Evolutionary conservation across 768 basidiomycete genomes (phyloP).

Genomic region (Lactarius evosmus): DNA sequence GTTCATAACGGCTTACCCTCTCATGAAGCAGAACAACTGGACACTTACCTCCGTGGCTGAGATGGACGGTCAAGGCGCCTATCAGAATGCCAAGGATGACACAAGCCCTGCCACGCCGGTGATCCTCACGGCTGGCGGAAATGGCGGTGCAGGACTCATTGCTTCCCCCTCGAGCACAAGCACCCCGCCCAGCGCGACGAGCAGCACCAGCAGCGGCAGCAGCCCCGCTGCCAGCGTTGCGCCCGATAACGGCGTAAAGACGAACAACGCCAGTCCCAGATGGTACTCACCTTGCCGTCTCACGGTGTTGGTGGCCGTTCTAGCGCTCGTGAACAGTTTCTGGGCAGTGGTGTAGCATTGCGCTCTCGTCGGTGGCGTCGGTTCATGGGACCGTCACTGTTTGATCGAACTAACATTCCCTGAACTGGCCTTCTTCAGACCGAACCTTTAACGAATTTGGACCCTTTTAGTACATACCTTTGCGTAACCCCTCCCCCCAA

Average conservation of each 20-base stretch:
- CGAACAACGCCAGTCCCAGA: neutral
- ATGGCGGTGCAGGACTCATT: constrained; percentile 17
- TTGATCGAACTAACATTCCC: neutral
- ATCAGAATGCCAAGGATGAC: constrained; percentile 9
- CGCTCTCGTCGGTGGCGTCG: neutral
- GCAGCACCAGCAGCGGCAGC: neutral
- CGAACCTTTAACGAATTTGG: constrained; percentile 1
- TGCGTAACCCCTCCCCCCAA: neutral
- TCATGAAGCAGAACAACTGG: constrained; percentile 72
- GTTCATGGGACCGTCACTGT: too few relatives aligned
- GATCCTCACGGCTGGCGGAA: constrained; percentile 14
- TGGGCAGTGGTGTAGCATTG: constrained; percentile 6
- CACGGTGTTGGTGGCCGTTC: neutral
- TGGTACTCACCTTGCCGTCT: neutral
- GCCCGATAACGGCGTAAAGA: neutral
- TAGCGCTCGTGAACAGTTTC: neutral
- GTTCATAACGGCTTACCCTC: constrained; percentile 63
- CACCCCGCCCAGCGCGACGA: neutral
- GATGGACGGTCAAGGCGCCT: constrained; percentile 28
- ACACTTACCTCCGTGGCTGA: constrained; percentile 52
- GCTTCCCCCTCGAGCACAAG: neutral
- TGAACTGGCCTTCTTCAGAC: neutral
- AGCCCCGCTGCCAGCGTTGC: neutral
- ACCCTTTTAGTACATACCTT: neutral
- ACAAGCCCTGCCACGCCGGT: neutral